Conservation (phyloP, 805 yeast species). For the Jamesozyma piceae region DNA sequence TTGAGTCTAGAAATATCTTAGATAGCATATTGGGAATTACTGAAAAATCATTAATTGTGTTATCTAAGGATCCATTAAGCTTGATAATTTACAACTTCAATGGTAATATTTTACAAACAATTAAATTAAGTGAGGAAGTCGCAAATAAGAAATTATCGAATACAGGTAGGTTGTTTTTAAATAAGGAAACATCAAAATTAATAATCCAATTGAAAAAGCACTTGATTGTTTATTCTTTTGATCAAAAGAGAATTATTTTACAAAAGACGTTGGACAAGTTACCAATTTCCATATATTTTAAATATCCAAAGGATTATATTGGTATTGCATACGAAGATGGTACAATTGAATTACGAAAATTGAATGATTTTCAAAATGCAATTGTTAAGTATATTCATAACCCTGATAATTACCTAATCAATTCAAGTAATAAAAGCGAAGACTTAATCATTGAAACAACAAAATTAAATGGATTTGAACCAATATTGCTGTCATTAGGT, state of each 20-base stretch:
- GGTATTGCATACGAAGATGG: conserved; percentile 18
- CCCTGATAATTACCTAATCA: conserved; percentile 1
- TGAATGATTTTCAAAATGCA: conserved; percentile 12
- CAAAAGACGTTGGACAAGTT: conserved; percentile 7
- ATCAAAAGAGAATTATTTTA: conserved; percentile 20
- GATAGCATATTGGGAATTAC: conserved; percentile 26
- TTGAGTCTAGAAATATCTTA: conserved; percentile 7
- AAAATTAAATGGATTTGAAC: conserved; percentile 3
- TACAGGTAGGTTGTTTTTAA: conserved; percentile 13
- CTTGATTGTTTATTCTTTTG: conserved; percentile 25
- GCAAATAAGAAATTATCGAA: conserved; percentile 4
- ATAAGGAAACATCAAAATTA: conserved; percentile 26
- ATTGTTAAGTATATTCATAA: conserved; percentile 13
- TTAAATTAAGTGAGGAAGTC: conserved; percentile 13
- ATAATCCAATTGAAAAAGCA: conserved; percentile 17
- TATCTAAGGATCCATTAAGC: conserved; percentile 16
- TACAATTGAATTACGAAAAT: conserved; percentile 18
- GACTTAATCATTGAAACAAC: conserved; percentile 7
- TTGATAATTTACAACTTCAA: conserved; percentile 23
- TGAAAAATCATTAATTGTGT: conserved; percentile 25
- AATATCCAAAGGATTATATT: conserved; percentile 8
- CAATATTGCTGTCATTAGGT: conserved; percentile 7
- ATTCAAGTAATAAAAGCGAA: background rate
- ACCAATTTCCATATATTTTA: conserved; percentile 12
- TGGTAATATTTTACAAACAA: conserved; percentile 21